Percentiles rank a stretch among this genome's conserved stretches.
phyloP scores from a whole-genome alignment of 148 eudicot genomes.

The Amaranthus hypochondriacus region DNA sequence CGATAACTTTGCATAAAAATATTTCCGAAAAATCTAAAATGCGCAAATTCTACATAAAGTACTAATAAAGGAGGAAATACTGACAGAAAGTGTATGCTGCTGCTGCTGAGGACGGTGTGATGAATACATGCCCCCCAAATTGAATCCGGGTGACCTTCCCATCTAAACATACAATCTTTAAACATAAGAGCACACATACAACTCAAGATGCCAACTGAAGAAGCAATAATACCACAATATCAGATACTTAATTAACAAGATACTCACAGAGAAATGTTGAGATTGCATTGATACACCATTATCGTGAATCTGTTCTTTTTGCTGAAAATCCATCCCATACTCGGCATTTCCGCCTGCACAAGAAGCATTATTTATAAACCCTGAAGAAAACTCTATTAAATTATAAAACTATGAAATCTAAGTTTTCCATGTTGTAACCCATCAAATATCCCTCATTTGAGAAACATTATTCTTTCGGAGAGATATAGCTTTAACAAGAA shows the following conservation, averaged over 20 bases:
- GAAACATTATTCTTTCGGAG: too few relatives aligned
- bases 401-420: not conserved
- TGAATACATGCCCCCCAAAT: conserved; percentile 70
- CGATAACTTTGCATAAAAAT: not conserved
- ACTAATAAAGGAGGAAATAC: conserved; percentile 44
- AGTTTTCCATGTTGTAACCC: not conserved
- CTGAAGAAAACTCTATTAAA: not conserved
- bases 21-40: conserved; percentile 21
- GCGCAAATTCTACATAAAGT: conserved; percentile 44
- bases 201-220: conserved; percentile 6
- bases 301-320: conserved; percentile 88
- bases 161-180: conserved; percentile 38
- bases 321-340: conserved; percentile 76
- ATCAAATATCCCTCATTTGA: too few relatives aligned
- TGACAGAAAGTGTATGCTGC: conserved; percentile 58
- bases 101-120: conserved; percentile 84
- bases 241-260: conserved; percentile 12
- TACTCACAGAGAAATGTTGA: conserved; percentile 75
- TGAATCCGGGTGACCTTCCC: conserved; percentile 92
- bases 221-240: not conserved
- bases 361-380: not conserved
- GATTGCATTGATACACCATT: conserved; percentile 66
- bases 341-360: conserved; percentile 75
- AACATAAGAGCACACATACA: conserved; percentile 15
- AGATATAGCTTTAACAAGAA: not conserved